These are phyloP conservation scores for Tympanopsis confertula DNA, from an alignment of 2,329 filamentous ascomycete genomes.

Conservation along the genomic window DNA sequence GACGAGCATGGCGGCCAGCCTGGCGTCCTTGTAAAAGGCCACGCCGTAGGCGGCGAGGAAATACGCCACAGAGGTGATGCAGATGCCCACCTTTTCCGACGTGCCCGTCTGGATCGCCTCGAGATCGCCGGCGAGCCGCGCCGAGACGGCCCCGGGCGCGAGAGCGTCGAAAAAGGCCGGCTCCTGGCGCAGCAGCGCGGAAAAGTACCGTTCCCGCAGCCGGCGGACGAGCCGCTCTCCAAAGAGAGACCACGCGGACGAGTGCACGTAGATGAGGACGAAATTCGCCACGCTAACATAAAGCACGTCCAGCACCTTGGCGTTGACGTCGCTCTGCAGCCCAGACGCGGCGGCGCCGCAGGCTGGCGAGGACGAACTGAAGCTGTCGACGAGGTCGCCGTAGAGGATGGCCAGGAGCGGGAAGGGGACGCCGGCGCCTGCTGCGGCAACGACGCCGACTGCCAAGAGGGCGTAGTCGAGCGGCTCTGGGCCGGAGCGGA, in stretches of 20 bases:
- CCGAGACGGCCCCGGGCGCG: constrained; percentile 38
- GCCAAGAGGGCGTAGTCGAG: not conserved
- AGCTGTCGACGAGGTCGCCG: not conserved
- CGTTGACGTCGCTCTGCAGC: constrained; percentile 1
- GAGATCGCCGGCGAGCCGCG: constrained; percentile 42
- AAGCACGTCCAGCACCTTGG: constrained; percentile 1
- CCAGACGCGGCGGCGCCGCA: not conserved
- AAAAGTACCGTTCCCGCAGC: constrained; percentile 28
- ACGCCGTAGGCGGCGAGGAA: constrained; percentile 47
- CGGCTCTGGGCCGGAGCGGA: not conserved
- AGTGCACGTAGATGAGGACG: constrained; percentile 4
- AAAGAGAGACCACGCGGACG: constrained; percentile 37
- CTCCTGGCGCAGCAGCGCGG: constrained; percentile 40
- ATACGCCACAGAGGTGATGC: constrained; percentile 40
- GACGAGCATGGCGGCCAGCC: constrained; percentile 40
- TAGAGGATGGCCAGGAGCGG: constrained; percentile 3
- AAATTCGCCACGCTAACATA: constrained; percentile 2
- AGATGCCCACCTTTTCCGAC: constrained; percentile 47
- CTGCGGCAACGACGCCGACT: constrained; percentile 1
- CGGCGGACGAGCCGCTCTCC: constrained; percentile 23
- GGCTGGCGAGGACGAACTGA: not conserved
- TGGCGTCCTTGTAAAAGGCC: constrained; percentile 43
- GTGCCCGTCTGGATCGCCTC: constrained; percentile 45
- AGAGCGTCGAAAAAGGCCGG: constrained; percentile 34
- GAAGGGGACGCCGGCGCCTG: constrained; percentile 3